Conservation (phyloP, 805 yeast species). For the Torulaspora maleeae region DNA sequence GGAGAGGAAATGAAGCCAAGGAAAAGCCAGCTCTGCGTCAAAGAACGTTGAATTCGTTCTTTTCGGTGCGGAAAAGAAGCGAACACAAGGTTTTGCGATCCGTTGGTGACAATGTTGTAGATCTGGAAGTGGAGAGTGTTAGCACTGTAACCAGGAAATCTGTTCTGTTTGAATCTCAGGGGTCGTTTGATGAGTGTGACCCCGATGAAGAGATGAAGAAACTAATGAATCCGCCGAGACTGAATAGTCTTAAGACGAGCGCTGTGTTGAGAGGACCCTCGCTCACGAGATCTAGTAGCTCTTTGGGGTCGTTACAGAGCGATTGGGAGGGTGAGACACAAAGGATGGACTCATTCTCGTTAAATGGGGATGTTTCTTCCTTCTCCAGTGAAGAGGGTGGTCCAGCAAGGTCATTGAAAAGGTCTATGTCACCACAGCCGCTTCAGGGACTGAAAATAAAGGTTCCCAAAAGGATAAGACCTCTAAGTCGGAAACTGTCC, state of each 20-base stretch:
- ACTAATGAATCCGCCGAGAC: conserved; percentile 18
- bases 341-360: conserved; percentile 11
- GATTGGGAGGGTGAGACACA: background rate
- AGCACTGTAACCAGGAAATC: conserved; percentile 5
- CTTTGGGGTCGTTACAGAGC: conserved; percentile 4
- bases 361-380: conserved; percentile 1
- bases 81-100: background rate
- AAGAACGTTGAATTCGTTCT: conserved; percentile 8
- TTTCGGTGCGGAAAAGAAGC: background rate
- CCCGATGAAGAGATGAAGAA: conserved; percentile 23
- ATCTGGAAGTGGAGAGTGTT: background rate
- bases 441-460: conserved; percentile 21
- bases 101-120: background rate
- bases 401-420: conserved; percentile 8
- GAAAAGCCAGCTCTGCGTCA: conserved; percentile 9
- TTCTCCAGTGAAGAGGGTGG: conserved; percentile 1
- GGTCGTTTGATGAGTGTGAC: conserved; percentile 35
- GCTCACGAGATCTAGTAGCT: conserved; percentile 12
- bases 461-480: conserved; percentile 18
- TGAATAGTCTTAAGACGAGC: conserved; percentile 27
- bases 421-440: conserved; percentile 11
- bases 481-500: conserved; percentile 7
- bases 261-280: conserved; percentile 9
- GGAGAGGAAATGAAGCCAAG: background rate
- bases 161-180: conserved; percentile 26